Evolutionary conservation across 257 asterid genomes (phyloP).

Genomic region (Penstemon barbatus): DNA sequence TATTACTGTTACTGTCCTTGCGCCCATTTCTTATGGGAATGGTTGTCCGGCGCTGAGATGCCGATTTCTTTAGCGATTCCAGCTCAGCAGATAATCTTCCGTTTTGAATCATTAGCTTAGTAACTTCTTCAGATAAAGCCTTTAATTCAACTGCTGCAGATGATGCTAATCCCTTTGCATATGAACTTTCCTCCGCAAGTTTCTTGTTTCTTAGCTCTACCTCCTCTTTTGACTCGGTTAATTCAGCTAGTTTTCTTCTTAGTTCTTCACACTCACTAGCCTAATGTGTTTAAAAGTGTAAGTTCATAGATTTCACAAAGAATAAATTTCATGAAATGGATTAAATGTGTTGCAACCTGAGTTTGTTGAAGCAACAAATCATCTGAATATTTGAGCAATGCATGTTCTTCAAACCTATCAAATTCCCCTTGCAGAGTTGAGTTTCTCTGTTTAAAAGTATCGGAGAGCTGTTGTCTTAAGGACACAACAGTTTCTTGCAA

Average conservation of each 20-base stretch:
- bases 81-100: slow-evolving; percentile 71
- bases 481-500: slow-evolving; percentile 62
- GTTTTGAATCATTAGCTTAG: slow-evolving; percentile 94
- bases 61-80: slow-evolving; percentile 63
- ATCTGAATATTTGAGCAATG: slow-evolving; percentile 40
- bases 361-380: slow-evolving; percentile 56
- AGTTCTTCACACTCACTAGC: slow-evolving; percentile 73
- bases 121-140: slow-evolving; percentile 93
- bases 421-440: slow-evolving; percentile 37
- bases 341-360: slow-evolving; percentile 50
- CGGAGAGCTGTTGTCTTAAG: slow-evolving; percentile 67
- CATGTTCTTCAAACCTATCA: slow-evolving; percentile 44
- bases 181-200: slow-evolving; percentile 91
- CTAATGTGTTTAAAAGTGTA: slow-evolving; percentile 37
- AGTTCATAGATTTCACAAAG: slow-evolving; percentile 1
- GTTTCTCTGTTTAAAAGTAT: slow-evolving; percentile 46
- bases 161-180: slow-evolving; percentile 97
- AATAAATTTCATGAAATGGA: slow-evolving; percentile 16
- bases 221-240: slow-evolving; percentile 64
- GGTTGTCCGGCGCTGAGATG: slow-evolving; percentile 65
- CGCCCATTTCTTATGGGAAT: slow-evolving; percentile 59
- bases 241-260: slow-evolving; percentile 48
- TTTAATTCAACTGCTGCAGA: slow-evolving; percentile 98
- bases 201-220: slow-evolving; percentile 78
- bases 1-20: slow-evolving; percentile 53